Percentiles rank a stretch among this genome's conserved stretches.
Conservation (phyloP, 805 yeast genomes). For the Hanseniaspora guilliermondii region DNA sequence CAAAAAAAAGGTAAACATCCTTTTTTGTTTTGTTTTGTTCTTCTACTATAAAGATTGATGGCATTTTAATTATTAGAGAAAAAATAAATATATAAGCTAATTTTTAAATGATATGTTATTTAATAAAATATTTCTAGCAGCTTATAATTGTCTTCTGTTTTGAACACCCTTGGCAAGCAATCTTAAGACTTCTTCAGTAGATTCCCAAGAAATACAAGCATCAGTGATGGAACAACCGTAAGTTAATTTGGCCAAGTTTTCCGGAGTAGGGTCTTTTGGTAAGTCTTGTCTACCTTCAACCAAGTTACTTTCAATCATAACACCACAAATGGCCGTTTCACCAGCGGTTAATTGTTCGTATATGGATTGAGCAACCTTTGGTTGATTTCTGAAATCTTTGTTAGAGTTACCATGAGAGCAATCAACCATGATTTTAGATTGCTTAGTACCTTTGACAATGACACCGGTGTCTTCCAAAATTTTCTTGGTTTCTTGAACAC, state of each 20-base stretch:
- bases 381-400: slow-evolving; percentile 87
- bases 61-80: no score
- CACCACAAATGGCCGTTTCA: slow-evolving; percentile 67
- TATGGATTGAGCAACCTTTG: slow-evolving; percentile 66
- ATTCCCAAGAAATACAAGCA: slow-evolving; percentile 88
- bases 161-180: slow-evolving; percentile 74
- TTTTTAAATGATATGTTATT: no score
- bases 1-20: neutral
- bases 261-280: slow-evolving; percentile 38
- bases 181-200: slow-evolving; percentile 68
- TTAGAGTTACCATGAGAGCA: slow-evolving; percentile 94
- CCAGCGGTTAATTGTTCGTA: slow-evolving; percentile 73
- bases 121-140: no score
- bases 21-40: neutral
- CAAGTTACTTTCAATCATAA: slow-evolving; percentile 92
- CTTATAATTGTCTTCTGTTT: slow-evolving; percentile 46
- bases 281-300: slow-evolving; percentile 89
- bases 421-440: slow-evolving; percentile 81
- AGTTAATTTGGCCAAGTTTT: slow-evolving; percentile 46
- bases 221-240: slow-evolving; percentile 97
- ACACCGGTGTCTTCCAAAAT: slow-evolving; percentile 42
- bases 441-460: slow-evolving; percentile 31
- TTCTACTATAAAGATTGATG: neutral
- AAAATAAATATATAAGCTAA: no score
- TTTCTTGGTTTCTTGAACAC: slow-evolving; percentile 54